Conservation (phyloP, 306 rosid genomes). For the Cotoneaster glaucophyllus region DNA sequence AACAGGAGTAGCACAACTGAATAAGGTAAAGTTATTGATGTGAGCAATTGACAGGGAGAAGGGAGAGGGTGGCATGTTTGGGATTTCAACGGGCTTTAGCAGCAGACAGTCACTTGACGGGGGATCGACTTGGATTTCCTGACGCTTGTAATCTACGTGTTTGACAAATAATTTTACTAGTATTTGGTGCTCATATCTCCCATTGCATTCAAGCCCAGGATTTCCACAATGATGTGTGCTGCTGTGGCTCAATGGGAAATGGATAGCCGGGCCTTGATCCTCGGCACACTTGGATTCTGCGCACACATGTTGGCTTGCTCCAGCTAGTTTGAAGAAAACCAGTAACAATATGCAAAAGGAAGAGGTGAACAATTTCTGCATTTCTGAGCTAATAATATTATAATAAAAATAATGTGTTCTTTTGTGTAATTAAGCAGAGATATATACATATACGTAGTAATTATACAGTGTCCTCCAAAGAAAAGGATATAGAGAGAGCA, state of each 20-base stretch:
- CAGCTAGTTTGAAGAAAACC: not conserved
- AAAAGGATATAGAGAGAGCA: too few relatives aligned
- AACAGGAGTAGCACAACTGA: too few relatives aligned
- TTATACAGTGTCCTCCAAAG: too few relatives aligned
- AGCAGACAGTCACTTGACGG: constrained; percentile 3
- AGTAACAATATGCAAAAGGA: not conserved
- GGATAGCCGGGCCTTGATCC: not conserved
- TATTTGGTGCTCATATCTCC: not conserved
- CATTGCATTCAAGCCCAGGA: constrained; percentile 15
- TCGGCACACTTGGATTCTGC: constrained; percentile 10
- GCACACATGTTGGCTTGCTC: constrained; percentile 12
- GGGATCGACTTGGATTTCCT: constrained; percentile 16
- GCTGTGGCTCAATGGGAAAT: constrained; percentile 26
- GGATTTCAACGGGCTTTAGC: not conserved
- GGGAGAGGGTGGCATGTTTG: constrained; percentile 18
- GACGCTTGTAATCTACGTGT: constrained; percentile 23
- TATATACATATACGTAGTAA: too few relatives aligned
- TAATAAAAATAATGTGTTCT: too few relatives aligned
- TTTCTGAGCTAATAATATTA: not conserved
- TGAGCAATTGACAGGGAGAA: not conserved
- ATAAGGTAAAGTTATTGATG: not conserved
- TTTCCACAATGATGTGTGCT: not conserved
- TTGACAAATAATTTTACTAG: constrained; percentile 17
- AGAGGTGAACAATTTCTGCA: not conserved
- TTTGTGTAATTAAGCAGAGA: too few relatives aligned